Base-by-base conservation (phyloP, 2,329 filamentous ascomycete genomes). In the Microsporum audouinii region DNA sequence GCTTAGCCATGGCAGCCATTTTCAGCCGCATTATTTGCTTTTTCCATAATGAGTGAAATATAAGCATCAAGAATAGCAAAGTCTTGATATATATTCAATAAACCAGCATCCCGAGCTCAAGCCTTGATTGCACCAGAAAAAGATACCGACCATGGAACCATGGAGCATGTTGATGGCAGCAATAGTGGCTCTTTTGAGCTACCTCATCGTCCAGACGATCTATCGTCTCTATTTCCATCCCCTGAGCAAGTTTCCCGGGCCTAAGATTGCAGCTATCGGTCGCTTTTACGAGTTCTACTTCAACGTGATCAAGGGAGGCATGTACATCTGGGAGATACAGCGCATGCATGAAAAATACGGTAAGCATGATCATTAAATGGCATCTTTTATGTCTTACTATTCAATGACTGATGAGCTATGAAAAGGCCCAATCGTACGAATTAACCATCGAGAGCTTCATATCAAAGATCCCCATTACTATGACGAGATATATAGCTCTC, bases 331-430 rank as follows among this genome's bases (percentile, higher is more conserved):
- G 55, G 64, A 69, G 45, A 71, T 71, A 33, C 64, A 69, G 41
- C 64, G 65, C 17, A 68, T 72, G 65, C 69, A 72, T 60, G 60
- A 70, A 59, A 66, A 68, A 65, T 71, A 73, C 61, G 71, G 71
- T 65, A n/a, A 51, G 60, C 57, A 39, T 27, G 6, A 55, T 34
- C 36, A 31, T 14, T 14, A 14, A 14, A 49, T 29, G 12, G 23
- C 5, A 49, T 23, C 17, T 23, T 23, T 23, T 23, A 23, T 29
- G 10, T 17, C 49, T 34, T 31, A 2, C 5, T 5, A 36, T 29
- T 17, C 41, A 58, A 29, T 33, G 33, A 14, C 45, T 55, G 55
- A 43, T 36, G 34, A 38, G 38, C 17, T 12, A 34, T 43, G 6
- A 43, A n/a, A 53, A 69, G 67, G 65, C 33, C 67, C 67, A 1